These are phyloP conservation scores for Nakazawaea molendinolei DNA, from an alignment of 805 yeast genomes.

Conservation along the genomic window DNA sequence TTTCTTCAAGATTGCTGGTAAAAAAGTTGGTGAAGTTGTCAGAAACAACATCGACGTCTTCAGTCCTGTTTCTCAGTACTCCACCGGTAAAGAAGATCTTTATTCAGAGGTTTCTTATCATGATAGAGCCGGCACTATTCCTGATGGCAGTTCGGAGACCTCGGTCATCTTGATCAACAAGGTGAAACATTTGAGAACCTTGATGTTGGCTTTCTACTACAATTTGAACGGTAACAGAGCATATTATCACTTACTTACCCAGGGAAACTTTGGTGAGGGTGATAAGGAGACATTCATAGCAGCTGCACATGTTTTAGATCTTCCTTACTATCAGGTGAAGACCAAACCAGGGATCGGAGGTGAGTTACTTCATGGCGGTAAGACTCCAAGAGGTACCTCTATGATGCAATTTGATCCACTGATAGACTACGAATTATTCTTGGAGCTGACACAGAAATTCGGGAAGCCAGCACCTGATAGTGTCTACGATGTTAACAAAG, in stretches of 20 bases:
- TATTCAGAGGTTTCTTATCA: slow-evolving; percentile 33
- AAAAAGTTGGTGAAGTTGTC: slow-evolving; percentile 22
- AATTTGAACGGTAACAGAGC: slow-evolving; percentile 44
- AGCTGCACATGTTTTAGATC: slow-evolving; percentile 37
- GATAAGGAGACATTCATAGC: slow-evolving; percentile 55
- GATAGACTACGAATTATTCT: slow-evolving; percentile 27
- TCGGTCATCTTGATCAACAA: slow-evolving; percentile 48
- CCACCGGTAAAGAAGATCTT: slow-evolving; percentile 1
- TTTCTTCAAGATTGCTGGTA: slow-evolving; percentile 38
- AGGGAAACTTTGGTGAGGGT: slow-evolving; percentile 48
- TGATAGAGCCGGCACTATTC: slow-evolving; percentile 47
- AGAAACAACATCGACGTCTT: slow-evolving; percentile 24
- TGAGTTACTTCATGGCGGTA: slow-evolving; percentile 21
- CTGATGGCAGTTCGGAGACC: slow-evolving; percentile 49
- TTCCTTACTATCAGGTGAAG: slow-evolving; percentile 43
- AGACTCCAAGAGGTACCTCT: slow-evolving; percentile 10
- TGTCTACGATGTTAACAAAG: slow-evolving; percentile 16
- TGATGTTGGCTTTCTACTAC: slow-evolving; percentile 44
- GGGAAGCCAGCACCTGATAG: background rate
- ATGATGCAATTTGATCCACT: slow-evolving; percentile 53
- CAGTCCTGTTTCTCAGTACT: slow-evolving; percentile 15
- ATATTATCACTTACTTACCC: slow-evolving; percentile 39
- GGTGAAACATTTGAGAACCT: slow-evolving; percentile 37
- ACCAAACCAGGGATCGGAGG: slow-evolving; percentile 30
- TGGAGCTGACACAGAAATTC: slow-evolving; percentile 15